Evolutionary conservation across 2,329 filamentous ascomycete genomes (phyloP).

Genomic region (Exophiala viscosa): DNA sequence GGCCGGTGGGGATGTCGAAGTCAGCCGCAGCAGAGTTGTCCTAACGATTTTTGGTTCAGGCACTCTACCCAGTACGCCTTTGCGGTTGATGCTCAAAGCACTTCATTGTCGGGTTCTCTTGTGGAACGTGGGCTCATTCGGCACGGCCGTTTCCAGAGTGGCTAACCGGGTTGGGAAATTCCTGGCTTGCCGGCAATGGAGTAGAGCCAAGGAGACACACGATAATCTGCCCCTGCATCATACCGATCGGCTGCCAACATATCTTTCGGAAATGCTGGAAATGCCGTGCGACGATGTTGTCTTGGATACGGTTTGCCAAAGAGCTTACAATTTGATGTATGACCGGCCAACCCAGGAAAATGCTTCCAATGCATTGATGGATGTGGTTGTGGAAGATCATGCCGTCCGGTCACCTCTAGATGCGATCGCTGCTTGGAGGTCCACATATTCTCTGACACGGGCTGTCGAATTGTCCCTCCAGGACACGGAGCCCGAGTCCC

Average conservation of each 20-base stretch:
- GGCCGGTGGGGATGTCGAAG: constrained; percentile 82
- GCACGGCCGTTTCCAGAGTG: constrained; percentile 60
- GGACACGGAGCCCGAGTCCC: constrained; percentile 41
- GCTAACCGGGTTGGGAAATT: constrained; percentile 69
- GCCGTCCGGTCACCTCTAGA: constrained; percentile 84
- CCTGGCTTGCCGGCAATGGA: constrained; percentile 75
- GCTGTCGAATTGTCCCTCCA: constrained; percentile 62
- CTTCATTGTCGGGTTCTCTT: constrained; percentile 85
- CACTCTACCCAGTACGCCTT: constrained; percentile 78
- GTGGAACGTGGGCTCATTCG: constrained; percentile 69
- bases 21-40: constrained; percentile 80
- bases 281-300: constrained; percentile 80
- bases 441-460: constrained; percentile 67
- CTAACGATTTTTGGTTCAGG: constrained; percentile 84
- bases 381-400: constrained; percentile 77
- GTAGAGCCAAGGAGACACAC: constrained; percentile 39
- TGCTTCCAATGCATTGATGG: constrained; percentile 67
- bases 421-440: constrained; percentile 88
- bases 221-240: constrained; percentile 48
- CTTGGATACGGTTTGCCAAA: constrained; percentile 71
- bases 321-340: constrained; percentile 86
- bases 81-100: constrained; percentile 83
- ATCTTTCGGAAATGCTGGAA: constrained; percentile 71
- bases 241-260: constrained; percentile 68
- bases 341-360: constrained; percentile 69